Evolutionary conservation across 1,139 yeast species (phyloP), one percentile per base, ranked within the genome.

Genomic region (Arxiozyma heterogenica): DNA sequence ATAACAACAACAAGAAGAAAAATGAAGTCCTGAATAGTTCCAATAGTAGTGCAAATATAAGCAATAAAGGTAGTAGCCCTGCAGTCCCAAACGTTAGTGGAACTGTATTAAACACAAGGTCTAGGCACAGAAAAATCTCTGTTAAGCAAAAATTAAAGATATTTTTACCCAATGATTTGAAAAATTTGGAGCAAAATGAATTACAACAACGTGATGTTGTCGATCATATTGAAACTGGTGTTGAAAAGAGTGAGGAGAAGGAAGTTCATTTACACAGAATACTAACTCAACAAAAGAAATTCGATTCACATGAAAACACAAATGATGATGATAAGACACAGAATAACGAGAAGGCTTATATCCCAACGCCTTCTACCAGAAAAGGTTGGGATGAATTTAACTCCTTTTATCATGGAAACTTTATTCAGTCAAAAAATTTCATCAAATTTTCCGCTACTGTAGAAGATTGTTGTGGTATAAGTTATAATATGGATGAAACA

Each of bases 291-390:
- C 44, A 47, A 22, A 69, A 68, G 56, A 15, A 2, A 34, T 34
- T 34, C 3, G n/a, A 34, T 8, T 66, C 64, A 52, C 38, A 44
- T 41, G 22, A 9, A 5, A 41, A 15, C 22, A 34, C 30, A 15
- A 21, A 15, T 22, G 18, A 21, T n/a, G 34, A 34, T 34, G 70
- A 69, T 22, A 65, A 67, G 38, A 59, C 66, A 46, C 54, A 55
- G 18, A 75, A 79, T 56, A 27, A 46, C 9, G 78, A 79, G 51
- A 81, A 82, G 55, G 85, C 88, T 27, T 93, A 86, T 68, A 94
- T 93, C 63, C 99, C 98, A 1, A 93, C 98, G 0, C 98, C 98
- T 0, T 96, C 90, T 74, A 98, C 98, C 1, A 85, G 95, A 0
- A 78, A 78, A 63, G 74, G 80, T 39, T 90, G 97, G 96, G 70